Percentiles rank a stretch among this genome's conserved stretches.
phyloP scores from a whole-genome alignment of 805 yeast genomes.

The Jamesozyma jinghongensis region DNA sequence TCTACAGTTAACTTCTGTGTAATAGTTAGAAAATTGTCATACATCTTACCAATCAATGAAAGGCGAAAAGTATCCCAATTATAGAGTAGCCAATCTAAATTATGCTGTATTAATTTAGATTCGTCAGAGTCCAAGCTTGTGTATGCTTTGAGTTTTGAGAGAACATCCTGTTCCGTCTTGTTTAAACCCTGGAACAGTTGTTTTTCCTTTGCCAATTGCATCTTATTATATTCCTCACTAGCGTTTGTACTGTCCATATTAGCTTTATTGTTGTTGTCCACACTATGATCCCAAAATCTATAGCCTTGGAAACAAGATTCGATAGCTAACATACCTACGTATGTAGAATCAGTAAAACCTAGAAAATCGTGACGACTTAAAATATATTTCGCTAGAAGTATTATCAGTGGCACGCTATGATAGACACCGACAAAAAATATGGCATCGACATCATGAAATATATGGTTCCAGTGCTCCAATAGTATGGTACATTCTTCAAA shows the following conservation, averaged over 20 bases:
- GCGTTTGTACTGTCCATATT: conserved; percentile 3
- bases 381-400: conserved; percentile 38
- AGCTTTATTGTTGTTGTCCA: conserved; percentile 12
- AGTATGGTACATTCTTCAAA: conserved; percentile 38
- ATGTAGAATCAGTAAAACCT: conserved; percentile 11
- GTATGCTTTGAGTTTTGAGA: conserved; percentile 29
- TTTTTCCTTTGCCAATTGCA: conserved; percentile 25
- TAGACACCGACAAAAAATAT: conserved; percentile 44
- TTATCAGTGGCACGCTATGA: conserved; percentile 45
- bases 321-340: conserved; percentile 28
- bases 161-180: conserved; percentile 17
- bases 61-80: conserved; percentile 36
- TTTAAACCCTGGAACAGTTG: conserved; percentile 23
- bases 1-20: conserved; percentile 47
- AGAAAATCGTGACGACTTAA: conserved; percentile 26
- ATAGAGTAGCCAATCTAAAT: conserved; percentile 35
- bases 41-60: conserved; percentile 42
- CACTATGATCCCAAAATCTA: conserved; percentile 35
- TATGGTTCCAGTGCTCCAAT: conserved; percentile 40
- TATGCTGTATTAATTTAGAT: conserved; percentile 33
- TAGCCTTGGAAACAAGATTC: conserved; percentile 35
- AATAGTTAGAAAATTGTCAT: conserved; percentile 44
- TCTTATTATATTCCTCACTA: conserved; percentile 16
- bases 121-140: conserved; percentile 33
- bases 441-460: conserved; percentile 40